Base-by-base conservation (phyloP, 2,329 filamentous ascomycete genomes). In the Verticillium isaacii region DNA sequence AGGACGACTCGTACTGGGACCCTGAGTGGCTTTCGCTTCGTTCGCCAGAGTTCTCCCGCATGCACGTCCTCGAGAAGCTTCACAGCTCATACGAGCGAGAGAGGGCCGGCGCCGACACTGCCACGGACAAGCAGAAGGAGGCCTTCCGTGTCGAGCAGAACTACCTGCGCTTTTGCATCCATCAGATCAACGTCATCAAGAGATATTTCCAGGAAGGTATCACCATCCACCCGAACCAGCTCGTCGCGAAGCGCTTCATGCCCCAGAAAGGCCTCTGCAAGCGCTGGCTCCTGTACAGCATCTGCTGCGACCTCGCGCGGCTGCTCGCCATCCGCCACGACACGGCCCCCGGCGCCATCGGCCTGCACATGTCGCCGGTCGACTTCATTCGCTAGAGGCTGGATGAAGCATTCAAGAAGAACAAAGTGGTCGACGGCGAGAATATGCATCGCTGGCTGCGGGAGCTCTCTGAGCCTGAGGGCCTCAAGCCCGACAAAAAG, bases 351-450 rank as follows among this genome's bases (percentile, higher is more conserved):
- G 39, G 39, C n/a, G 36, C 19, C 19, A 45, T 41, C 19, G 56
- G 56, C 37, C 64, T 78, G 1, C 29, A 37, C 0, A 78, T 78
- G 75, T 70, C 75, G 8, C 72, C 75, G 0, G 75, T 70, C 60
- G 72, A 77, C 62, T 78, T 78, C 57, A 65, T 77, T 50, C 68
- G 76, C 19, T 77, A 74, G 75, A 68, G 74, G 23, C 64, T 75
- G 32, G 59, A 61, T 7, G 58, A 61, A 17, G 25, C 32, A 19
- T 58, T 64, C 54, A 56, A 64, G 50, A 55, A 52, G 14, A 60
- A 64, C 29, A 11, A 29, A 6, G 39, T n/a, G 15, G n/a, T 17
- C 3, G 17, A 19, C n/a, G 39, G 39, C 39, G 39, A 45, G 15
- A 3, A 45, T 3, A 45, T 19, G 39, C n/a, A 45, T 19, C 39